Conservation (phyloP, 148 eudicot species). For the Diospyros kaki region DNA sequence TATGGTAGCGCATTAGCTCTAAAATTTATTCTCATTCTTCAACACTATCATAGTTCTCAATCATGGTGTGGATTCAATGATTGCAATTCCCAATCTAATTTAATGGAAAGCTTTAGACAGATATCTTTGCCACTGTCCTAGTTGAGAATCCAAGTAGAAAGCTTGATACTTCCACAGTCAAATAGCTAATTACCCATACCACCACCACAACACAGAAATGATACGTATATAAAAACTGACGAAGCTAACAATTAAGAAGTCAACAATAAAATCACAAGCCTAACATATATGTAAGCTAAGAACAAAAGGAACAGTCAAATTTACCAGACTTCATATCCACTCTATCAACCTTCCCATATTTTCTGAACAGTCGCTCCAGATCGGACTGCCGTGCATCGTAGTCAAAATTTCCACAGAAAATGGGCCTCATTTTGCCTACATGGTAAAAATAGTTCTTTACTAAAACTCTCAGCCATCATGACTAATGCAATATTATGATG, state of each 20-base stretch:
- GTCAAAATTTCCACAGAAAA: constrained; percentile 63
- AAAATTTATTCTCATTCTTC: neutral
- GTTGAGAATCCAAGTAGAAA: neutral
- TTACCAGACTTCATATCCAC: constrained; percentile 67
- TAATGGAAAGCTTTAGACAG: neutral
- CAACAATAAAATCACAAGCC: neutral
- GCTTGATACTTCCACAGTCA: neutral
- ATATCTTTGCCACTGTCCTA: neutral
- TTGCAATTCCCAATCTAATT: neutral
- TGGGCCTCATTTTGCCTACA: constrained; percentile 43
- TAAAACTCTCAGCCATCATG: neutral
- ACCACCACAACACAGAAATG: neutral
- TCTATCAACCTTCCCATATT: constrained; percentile 63
- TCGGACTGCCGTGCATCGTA: constrained; percentile 54
- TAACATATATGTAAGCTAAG: neutral
- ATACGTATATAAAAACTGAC: no score
- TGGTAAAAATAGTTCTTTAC: neutral
- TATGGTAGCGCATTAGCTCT: no score
- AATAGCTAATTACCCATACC: neutral
- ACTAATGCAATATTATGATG: neutral
- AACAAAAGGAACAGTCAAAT: neutral
- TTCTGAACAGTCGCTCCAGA: constrained; percentile 53
- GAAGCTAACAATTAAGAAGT: neutral
- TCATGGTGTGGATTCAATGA: neutral
- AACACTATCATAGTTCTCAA: neutral